Evolutionary conservation across 2,329 filamentous ascomycete species (phyloP).

Genomic region (Monilinia vaccinii-corymbosi): DNA sequence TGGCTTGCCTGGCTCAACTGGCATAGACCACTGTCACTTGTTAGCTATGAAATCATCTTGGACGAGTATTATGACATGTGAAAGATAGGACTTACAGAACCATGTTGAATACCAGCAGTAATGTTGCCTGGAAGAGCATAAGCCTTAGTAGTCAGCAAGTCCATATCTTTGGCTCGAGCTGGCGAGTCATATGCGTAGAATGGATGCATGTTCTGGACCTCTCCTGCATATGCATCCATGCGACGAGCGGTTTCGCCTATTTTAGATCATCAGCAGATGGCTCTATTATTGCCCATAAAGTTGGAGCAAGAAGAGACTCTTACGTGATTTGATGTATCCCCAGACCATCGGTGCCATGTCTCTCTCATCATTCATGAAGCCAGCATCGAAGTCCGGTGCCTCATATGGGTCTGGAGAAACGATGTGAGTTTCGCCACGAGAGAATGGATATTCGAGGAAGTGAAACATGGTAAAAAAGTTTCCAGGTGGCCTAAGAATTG

Average conservation of each 20-base stretch:
- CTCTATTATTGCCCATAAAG: rapidly evolving
- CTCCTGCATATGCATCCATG: conserved; percentile 43
- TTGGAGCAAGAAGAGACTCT: conserved; percentile 39
- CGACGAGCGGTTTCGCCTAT: conserved; percentile 53
- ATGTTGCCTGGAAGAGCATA: conserved; percentile 53
- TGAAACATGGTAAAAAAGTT: conserved; percentile 46
- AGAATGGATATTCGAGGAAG: conserved; percentile 53
- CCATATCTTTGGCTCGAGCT: conserved; percentile 62
- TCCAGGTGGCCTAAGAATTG: conserved; percentile 28
- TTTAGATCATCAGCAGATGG: background rate
- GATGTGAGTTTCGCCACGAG: conserved; percentile 52
- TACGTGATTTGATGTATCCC: conserved; percentile 48
- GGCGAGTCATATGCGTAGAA: conserved; percentile 63
- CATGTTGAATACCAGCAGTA: conserved; percentile 35
- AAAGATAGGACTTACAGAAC: conserved; percentile 33
- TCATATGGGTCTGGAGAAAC: conserved; percentile 57
- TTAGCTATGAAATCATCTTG: background rate
- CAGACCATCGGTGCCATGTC: conserved; percentile 82
- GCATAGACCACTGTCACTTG: conserved; percentile 48
- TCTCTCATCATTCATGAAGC: conserved; percentile 78
- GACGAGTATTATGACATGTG: background rate
- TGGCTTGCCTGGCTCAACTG: conserved; percentile 44
- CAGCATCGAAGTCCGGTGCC: conserved; percentile 66
- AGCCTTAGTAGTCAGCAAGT: conserved; percentile 63
- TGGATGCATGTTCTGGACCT: conserved; percentile 50